Base-by-base conservation (phyloP, 805 yeast genomes). In the Ascoidea tarda region DNA sequence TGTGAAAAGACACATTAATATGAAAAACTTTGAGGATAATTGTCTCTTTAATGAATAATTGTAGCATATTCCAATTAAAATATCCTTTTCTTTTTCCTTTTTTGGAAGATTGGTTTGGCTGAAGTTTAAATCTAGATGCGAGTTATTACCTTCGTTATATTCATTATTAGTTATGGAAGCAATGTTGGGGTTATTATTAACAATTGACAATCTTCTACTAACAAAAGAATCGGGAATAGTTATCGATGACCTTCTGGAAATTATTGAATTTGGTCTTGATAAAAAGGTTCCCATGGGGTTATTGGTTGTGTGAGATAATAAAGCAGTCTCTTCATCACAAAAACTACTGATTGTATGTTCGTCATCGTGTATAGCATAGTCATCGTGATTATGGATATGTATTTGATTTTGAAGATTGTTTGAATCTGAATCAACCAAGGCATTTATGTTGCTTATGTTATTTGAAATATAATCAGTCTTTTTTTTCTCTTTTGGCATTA, bases 1-100 rank as follows among this genome's bases (percentile, higher is more conserved):
- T 5, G 96, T 85, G 65, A 89, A 87, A 1, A 78, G 62, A 32
- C 87, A 77, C 85, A 88, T 84, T 53, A 89, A 67, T 50, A 74
- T 62, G 64, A 89, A 91, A 93, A 96, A 88, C 4, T 84, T 76
- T 5, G 86, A 73, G 8, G 55, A 50, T 32, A 76, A 59, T 60
- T 77, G 82, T 50, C 69, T 60, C 16, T 55, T 53, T 46, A 69
- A 51, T 8, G 67, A 42, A 6, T 49, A 53, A 21, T 46, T 51
- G 33, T 56, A 55, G 42, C 54, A 46, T 6, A 49, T 45, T 6
- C 55, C 54, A 42, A 33, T 33, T 28, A 48, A 49, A 38, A 56
- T 52, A 14, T 57, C 58, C 5, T 38, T 38, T 38, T 38, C 14
- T 38, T 8, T 52, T 14, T 57, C 58, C 5, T 38, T 38, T 38